A percentile compares a stretch with the other conserved stretches of the same genome.
phyloP scores from a whole-genome alignment of 768 basidiomycete species.

The Mycena crocata region DNA sequence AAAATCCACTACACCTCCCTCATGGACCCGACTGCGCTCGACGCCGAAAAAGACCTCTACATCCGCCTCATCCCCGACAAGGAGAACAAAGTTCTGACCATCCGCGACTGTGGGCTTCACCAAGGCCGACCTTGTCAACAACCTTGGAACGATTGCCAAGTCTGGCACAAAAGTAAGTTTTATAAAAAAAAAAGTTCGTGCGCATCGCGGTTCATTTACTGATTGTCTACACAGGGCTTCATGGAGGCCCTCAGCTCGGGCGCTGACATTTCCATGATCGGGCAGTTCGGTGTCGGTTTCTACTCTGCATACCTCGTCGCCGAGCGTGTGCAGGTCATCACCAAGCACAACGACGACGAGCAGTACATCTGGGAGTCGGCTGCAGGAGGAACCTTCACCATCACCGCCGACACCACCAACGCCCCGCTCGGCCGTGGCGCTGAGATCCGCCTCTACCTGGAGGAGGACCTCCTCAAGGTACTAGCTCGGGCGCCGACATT shows the following conservation, averaged over 20 bases:
- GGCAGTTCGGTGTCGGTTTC: slow-evolving; percentile 99
- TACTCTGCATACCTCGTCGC: slow-evolving; percentile 99
- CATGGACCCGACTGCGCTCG: slow-evolving; percentile 92
- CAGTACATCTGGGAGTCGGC: slow-evolving; percentile 99
- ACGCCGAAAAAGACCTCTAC: slow-evolving; percentile 90
- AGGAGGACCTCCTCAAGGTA: too few relatives aligned
- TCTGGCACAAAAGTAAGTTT: slow-evolving; percentile 86
- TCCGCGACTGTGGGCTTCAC: slow-evolving; percentile 99
- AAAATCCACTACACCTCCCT: slow-evolving; percentile 98
- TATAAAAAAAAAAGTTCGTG: slow-evolving; percentile 21
- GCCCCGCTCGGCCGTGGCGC: slow-evolving; percentile 93
- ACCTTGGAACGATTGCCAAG: slow-evolving; percentile 96
- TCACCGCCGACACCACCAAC: slow-evolving; percentile 93
- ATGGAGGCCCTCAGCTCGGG: slow-evolving; percentile 97
- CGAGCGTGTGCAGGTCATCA: slow-evolving; percentile 97
- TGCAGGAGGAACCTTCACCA: slow-evolving; percentile 99
- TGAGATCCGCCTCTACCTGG: slow-evolving; percentile 91
- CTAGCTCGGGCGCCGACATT: slow-evolving; percentile 92
- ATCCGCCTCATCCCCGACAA: slow-evolving; percentile 97
- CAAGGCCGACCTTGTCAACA: slow-evolving; percentile 99
- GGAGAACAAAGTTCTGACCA: slow-evolving; percentile 90
- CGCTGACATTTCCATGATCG: slow-evolving; percentile 96
- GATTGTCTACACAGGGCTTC: slow-evolving; percentile 75
- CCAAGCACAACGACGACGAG: slow-evolving; percentile 99
- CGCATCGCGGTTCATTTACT: slow-evolving; percentile 1